A percentile compares a stretch with the other conserved stretches of the same genome.
Evolutionary conservation across 2,329 filamentous ascomycete species (phyloP).

Genomic region (Seiridium unicorne): DNA sequence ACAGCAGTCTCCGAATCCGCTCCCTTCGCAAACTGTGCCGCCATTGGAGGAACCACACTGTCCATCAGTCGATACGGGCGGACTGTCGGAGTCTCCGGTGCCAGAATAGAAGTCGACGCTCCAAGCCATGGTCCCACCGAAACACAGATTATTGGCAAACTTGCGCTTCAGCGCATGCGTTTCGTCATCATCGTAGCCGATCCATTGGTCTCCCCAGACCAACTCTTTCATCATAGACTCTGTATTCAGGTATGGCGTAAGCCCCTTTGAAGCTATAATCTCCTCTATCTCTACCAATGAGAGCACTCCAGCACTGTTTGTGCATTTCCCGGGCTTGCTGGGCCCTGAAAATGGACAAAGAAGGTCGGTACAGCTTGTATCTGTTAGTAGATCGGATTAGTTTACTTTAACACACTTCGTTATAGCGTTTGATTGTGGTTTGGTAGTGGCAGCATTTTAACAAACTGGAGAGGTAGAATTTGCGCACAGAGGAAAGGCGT

Average conservation of each 20-base stretch:
- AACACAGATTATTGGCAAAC: slow-evolving; percentile 24
- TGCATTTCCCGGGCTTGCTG: slow-evolving; percentile 26
- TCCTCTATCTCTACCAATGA: slow-evolving; percentile 28
- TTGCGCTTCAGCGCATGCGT: slow-evolving; percentile 23
- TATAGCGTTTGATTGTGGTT: too few species aligned
- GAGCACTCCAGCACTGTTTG: slow-evolving; percentile 26
- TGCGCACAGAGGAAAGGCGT: neutral
- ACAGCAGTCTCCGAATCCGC: slow-evolving; percentile 1
- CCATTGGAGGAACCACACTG: neutral
- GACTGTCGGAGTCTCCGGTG: neutral
- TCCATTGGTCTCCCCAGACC: slow-evolving; percentile 24
- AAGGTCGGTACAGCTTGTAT: slow-evolving; percentile 22
- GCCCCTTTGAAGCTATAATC: slow-evolving; percentile 18
- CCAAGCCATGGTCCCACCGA: slow-evolving; percentile 33
- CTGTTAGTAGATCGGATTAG: neutral
- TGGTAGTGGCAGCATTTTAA: too few species aligned
- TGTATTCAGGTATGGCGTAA: slow-evolving; percentile 15
- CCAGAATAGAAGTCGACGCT: slow-evolving; percentile 19
- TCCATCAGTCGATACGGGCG: neutral
- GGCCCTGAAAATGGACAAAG: slow-evolving; percentile 21
- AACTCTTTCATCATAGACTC: slow-evolving; percentile 25
- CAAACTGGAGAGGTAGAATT: neutral
- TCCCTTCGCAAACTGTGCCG: slow-evolving; percentile 1
- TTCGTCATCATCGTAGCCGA: slow-evolving; percentile 24
- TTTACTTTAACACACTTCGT: too few species aligned